These are phyloP conservation scores for Phialophora expanda DNA, from an alignment of 2,329 filamentous ascomycete species.

Conservation along the genomic window DNA sequence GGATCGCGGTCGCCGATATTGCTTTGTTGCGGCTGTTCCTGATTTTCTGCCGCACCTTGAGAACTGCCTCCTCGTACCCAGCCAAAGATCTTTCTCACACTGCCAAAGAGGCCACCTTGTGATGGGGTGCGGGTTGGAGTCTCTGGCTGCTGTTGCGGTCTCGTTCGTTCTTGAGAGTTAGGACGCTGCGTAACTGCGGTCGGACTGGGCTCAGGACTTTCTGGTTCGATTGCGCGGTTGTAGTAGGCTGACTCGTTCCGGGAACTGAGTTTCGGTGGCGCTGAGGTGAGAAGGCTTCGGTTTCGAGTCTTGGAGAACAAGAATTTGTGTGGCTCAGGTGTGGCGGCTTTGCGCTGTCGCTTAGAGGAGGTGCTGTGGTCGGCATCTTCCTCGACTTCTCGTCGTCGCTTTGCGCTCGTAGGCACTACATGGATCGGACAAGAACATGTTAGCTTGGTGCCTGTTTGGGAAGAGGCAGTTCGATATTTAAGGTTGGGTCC, in stretches of 20 bases:
- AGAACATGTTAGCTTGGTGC: conserved; percentile 27
- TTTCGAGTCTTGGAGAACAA: conserved; percentile 32
- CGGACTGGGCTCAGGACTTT: conserved; percentile 16
- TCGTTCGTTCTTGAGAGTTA: conserved; percentile 9
- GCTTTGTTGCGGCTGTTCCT: conserved; percentile 14
- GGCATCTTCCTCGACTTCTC: conserved; percentile 21
- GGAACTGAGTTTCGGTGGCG: conserved; percentile 24
- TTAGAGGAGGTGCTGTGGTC: conserved; percentile 26
- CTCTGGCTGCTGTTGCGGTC: conserved; percentile 12
- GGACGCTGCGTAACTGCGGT: not conserved
- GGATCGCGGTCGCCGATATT: conserved; percentile 9
- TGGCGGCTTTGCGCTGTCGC: conserved; percentile 23
- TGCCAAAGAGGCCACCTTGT: conserved; percentile 29
- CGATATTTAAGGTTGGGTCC: not conserved
- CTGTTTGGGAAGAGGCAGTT: conserved; percentile 28
- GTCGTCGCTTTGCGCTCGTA: conserved; percentile 27
- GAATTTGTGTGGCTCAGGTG: conserved; percentile 26
- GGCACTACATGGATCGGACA: conserved; percentile 23
- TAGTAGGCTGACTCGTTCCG: conserved; percentile 29
- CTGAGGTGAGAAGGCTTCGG: conserved; percentile 30
- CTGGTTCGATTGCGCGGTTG: conserved; percentile 21
- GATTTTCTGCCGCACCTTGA: conserved; percentile 7
- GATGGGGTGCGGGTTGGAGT: conserved; percentile 19
- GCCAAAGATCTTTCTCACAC: conserved; percentile 34
- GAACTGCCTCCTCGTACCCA: conserved; percentile 18